These are phyloP conservation scores for Whalleya microplaca DNA, from an alignment of 2,329 filamentous ascomycete genomes.

Conservation along the genomic window DNA sequence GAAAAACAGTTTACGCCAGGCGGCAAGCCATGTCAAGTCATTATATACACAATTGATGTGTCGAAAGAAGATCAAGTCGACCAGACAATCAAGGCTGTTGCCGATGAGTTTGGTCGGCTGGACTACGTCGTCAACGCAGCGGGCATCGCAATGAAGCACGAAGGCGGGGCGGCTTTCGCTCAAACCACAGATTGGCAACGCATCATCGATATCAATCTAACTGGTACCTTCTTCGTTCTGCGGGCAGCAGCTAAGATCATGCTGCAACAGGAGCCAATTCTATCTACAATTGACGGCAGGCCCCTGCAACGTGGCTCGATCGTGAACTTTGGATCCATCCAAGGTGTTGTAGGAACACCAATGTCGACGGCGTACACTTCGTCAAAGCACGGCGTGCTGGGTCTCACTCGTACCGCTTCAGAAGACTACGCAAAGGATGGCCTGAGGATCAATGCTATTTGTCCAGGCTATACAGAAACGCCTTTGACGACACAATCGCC, in stretches of 20 bases:
- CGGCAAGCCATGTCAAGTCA: slow-evolving; percentile 4
- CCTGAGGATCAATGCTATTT: slow-evolving; percentile 43
- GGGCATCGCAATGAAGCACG: slow-evolving; percentile 43
- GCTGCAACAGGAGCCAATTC: slow-evolving; percentile 46
- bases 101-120: slow-evolving; percentile 40
- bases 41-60: slow-evolving; percentile 30
- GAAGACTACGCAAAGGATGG: slow-evolving; percentile 47
- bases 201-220: slow-evolving; percentile 47
- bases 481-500: slow-evolving; percentile 36
- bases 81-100: slow-evolving; percentile 31
- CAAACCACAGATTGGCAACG: slow-evolving; percentile 44
- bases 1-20: slow-evolving; percentile 4
- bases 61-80: slow-evolving; percentile 37
- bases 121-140: slow-evolving; percentile 48
- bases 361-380: slow-evolving; percentile 36
- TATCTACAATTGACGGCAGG: slow-evolving; percentile 39
- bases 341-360: slow-evolving; percentile 41
- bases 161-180: slow-evolving; percentile 41
- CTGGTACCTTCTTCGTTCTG: slow-evolving; percentile 46
- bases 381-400: slow-evolving; percentile 43
- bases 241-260: slow-evolving; percentile 46
- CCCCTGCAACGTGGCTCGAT: slow-evolving; percentile 37
- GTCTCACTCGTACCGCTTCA: slow-evolving; percentile 43
- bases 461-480: slow-evolving; percentile 38
- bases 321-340: slow-evolving; percentile 43